Evolutionary conservation across 2,329 filamentous ascomycete species (phyloP).

Genomic region (Albophoma yamanashiensis): DNA sequence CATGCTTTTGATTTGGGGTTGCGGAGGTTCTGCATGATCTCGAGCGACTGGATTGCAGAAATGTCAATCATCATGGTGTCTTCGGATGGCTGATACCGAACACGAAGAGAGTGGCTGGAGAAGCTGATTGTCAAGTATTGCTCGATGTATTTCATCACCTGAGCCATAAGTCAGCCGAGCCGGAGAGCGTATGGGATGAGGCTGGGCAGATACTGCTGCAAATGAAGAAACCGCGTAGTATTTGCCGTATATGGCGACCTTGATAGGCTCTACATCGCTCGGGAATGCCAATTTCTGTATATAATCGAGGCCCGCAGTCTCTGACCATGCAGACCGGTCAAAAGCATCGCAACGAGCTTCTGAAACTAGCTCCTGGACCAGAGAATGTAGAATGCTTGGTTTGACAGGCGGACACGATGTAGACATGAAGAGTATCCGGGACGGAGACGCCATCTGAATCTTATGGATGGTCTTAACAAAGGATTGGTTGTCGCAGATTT

Average conservation of each 20-base stretch:
- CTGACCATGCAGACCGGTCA: conserved; percentile 77
- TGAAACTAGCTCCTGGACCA: conserved; percentile 52
- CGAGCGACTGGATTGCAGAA: conserved; percentile 74
- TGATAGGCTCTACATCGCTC: conserved; percentile 72
- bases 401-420: conserved; percentile 54
- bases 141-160: conserved; percentile 78
- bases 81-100: conserved; percentile 80
- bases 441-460: conserved; percentile 68
- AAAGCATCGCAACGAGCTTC: conserved; percentile 32
- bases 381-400: conserved; percentile 62
- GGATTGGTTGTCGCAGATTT: conserved; percentile 88
- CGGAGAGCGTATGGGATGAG: neutral
- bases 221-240: conserved; percentile 80
- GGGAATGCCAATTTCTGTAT: conserved; percentile 70
- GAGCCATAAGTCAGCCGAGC: conserved; percentile 7
- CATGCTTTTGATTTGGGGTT: conserved; percentile 70
- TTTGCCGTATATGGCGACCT: conserved; percentile 69
- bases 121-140: conserved; percentile 53
- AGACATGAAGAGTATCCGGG: conserved; percentile 66
- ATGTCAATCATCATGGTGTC: conserved; percentile 95
- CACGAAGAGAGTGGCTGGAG: conserved; percentile 36
- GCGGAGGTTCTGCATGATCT: conserved; percentile 80
- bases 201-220: conserved; percentile 57
- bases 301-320: conserved; percentile 64
- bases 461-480: conserved; percentile 86